Percentiles rank a stretch among this genome's conserved stretches.
phyloP scores from a whole-genome alignment of 495 filamentous ascomycete genomes.

The Cenococcum geophilum region DNA sequence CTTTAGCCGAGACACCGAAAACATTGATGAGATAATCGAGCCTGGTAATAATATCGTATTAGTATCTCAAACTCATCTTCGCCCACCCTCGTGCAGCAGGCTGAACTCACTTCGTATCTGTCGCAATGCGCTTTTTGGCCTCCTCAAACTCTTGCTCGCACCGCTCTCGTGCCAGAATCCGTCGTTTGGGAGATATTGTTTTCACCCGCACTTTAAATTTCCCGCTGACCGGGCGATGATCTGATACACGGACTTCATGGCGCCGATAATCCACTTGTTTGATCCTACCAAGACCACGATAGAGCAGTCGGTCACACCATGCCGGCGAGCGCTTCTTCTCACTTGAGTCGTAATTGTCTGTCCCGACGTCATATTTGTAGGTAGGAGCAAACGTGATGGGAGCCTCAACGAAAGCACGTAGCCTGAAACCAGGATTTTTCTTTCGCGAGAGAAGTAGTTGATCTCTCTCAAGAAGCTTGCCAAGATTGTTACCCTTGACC shows the following conservation, averaged over 20 bases:
- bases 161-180: constrained; percentile 58
- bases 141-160: constrained; percentile 67
- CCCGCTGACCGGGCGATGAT: constrained; percentile 89
- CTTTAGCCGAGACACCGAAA: constrained; percentile 31
- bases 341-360: constrained; percentile 84
- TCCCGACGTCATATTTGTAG: constrained; percentile 85
- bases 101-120: constrained; percentile 55
- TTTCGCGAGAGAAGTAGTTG: constrained; percentile 81
- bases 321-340: constrained; percentile 95
- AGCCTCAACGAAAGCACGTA: constrained; percentile 78
- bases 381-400: constrained; percentile 89
- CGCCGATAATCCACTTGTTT: constrained; percentile 81
- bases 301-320: constrained; percentile 92
- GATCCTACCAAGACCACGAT: constrained; percentile 73
- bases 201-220: constrained; percentile 76
- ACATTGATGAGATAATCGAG: constrained; percentile 38
- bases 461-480: constrained; percentile 90
- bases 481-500: constrained; percentile 68
- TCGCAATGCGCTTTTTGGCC: constrained; percentile 55
- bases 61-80: constrained; percentile 5
- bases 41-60: constrained; percentile 13
- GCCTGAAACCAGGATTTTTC: constrained; percentile 80
- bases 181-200: constrained; percentile 60
- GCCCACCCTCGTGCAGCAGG: too few relatives aligned
- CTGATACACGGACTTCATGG: constrained; percentile 82